Percentiles rank a stretch among this genome's conserved stretches.
These are phyloP conservation scores for Litchi chinensis DNA, from an alignment of 345 rosid species.

Conservation along the genomic window DNA sequence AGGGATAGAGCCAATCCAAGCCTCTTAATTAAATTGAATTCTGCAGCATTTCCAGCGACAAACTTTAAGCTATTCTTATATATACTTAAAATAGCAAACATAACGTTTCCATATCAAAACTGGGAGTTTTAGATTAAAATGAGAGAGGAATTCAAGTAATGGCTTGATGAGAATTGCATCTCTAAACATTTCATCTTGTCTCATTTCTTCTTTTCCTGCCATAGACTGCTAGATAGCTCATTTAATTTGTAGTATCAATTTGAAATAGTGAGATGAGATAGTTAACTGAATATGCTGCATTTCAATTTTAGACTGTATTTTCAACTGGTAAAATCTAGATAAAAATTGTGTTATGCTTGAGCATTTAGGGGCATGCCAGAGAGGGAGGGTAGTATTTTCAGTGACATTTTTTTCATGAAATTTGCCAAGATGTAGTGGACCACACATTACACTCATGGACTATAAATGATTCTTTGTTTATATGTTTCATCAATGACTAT, in stretches of 20 bases:
- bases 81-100: too few relatives aligned
- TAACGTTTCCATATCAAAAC: not conserved
- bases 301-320: not conserved
- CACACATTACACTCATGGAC: not conserved
- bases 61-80: too few relatives aligned
- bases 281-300: not conserved
- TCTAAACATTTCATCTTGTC: too few relatives aligned
- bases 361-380: not conserved
- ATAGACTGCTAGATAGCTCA: not conserved
- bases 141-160: not conserved
- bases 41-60: too few relatives aligned
- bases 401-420: not conserved
- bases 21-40: not conserved
- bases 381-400: not conserved
- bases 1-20: not conserved
- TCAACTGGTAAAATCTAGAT: not conserved
- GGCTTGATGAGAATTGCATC: not conserved
- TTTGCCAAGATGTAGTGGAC: not conserved
- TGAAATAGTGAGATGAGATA: not conserved
- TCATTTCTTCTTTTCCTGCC: not conserved
- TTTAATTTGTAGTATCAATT: not conserved
- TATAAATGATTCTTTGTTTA: not conserved
- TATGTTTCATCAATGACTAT: not conserved
- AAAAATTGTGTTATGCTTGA: not conserved
- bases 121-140: not conserved